Evolutionary conservation across 208 protist genomes (phyloP), one percentile per base, ranked within the genome.

Genomic region (Trypanosoma vivax): DNA sequence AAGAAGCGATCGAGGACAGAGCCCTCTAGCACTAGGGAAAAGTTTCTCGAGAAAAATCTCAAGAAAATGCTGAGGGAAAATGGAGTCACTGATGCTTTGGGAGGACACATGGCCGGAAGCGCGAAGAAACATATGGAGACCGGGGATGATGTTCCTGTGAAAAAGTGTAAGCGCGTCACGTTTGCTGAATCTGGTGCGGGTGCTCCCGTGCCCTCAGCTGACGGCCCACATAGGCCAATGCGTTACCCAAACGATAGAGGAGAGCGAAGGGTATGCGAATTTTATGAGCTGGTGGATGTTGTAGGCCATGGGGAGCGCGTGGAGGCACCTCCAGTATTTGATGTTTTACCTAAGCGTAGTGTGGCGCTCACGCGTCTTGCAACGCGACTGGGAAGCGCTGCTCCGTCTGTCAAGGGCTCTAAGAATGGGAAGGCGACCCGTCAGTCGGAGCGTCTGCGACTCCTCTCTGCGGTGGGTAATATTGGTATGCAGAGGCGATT

Each of bases 261-360:
- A 40, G 16, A 18, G 23, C 43, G 46, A 14, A 29, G 24, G n/a
- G 43, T 47, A 5, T 58, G 69, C 28, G 86, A 94, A 31, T 94
- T 90, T 39, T 79, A 82, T 55, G 82, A 94, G 27, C 43, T 94
- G 37, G 79, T 93, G 1, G 86, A 93, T 67, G 73, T 94, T 14
- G 83, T 90, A 13, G 77, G 80, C 19, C 91, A 76, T 62, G 82
- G 82, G 19, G 82, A 94, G 57, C 79, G 87, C 2, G 83, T 90
- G 2, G 82, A 90, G 60, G 87, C 83, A 9, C 87, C 87, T 34
- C 87, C 87, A 7, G 77, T 88, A n/a, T 91, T 94, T 38, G 77
- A 90, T 43, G 73, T 80, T 1, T 52, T 91, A 41, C 87, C 87
- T 5, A 83, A 83, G 52, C 64, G 62, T 27, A 60, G 89, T 59